Base-by-base conservation (phyloP, 495 filamentous ascomycete genomes). In the Penicillium mononematosum region DNA sequence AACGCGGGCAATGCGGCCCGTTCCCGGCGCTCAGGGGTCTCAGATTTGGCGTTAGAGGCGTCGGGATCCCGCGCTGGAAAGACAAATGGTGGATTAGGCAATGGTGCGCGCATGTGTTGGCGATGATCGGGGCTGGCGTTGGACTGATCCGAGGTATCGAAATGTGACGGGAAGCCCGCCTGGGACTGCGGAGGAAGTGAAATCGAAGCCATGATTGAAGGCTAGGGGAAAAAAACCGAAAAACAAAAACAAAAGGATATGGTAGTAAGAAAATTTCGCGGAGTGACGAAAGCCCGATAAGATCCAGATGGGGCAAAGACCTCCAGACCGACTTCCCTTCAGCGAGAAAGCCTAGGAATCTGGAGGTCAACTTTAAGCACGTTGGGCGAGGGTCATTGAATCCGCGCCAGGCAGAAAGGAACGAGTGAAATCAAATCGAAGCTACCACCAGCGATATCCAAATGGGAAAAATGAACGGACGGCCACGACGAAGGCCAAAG, bases 1-100 rank as follows among this genome's bases (percentile, higher is more conserved):
- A 88, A 89, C 12, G 78, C 74, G 3, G 85, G 85, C 3, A 88
- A 74, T 38, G 77, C 72, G 25, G 77, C 75, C n/a, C 78, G 68
- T 24, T 59, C 52, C 42, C 31, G 61, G 45, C 47, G 49, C 19
- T 70, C 60, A 5, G 50, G 44, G 22, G 54, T 34, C 50, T 58
- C 58, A 27, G 56, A 25, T 20, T 57, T 42, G 32, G 57, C 50
- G 31, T 61, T 25, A 50, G 56, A 25, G 9, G 34, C 59, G 24
- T 66, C 67, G 2, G 70, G 56, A n/a, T 72, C 70, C 46, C 77
- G 78, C 3, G 79, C 71, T 0, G 87, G 88, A 62, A 89, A 91
- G 5, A 87, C 79, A 64, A 91, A 91, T 0, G 78, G 80, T n/a
- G 87, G 87, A 60, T 89, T 89, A 11, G 86, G 85, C 34, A 81